These are phyloP conservation scores for Paramecium tetraurelia DNA, from an alignment of 73 alveolate species.

Conservation along the genomic window DNA sequence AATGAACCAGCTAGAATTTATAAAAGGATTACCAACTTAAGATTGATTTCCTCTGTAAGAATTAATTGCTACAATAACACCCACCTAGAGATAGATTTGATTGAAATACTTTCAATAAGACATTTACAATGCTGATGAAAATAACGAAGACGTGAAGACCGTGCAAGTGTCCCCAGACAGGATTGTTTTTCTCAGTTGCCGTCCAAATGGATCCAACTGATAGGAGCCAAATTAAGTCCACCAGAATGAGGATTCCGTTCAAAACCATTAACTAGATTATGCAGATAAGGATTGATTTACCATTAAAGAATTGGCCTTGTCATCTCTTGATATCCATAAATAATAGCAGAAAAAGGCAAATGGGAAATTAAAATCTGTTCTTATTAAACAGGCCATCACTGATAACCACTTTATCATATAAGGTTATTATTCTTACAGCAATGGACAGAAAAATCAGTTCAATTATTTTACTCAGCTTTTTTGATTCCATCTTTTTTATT, in stretches of 20 bases:
- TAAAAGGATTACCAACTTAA: neutral
- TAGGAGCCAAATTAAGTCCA: constrained; percentile 45
- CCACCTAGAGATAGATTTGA: neutral
- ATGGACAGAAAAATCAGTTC: constrained; percentile 47
- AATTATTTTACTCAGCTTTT: constrained; percentile 42
- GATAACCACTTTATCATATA: constrained; percentile 26
- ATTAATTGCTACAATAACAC: constrained; percentile 27
- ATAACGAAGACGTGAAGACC: constrained; percentile 52
- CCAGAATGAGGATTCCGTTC: constrained; percentile 52
- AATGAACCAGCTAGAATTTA: neutral
- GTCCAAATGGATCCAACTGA: constrained; percentile 62
- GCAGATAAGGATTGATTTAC: neutral
- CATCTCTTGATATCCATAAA: constrained; percentile 59
- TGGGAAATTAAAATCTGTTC: constrained; percentile 63
- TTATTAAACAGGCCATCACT: constrained; percentile 50
- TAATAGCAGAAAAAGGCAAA: constrained; percentile 59
- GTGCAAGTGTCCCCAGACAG: constrained; percentile 56
- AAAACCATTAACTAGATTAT: constrained; percentile 45
- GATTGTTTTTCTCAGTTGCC: constrained; percentile 15
- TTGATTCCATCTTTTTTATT: neutral
- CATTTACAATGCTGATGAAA: constrained; percentile 35
- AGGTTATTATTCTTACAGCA: constrained; percentile 15
- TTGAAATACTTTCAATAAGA: constrained; percentile 22
- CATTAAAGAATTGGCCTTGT: constrained; percentile 58
- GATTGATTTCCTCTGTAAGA: constrained; percentile 4